These are phyloP conservation scores for Pseudogymnoascus pannorum DNA, from an alignment of 2,329 filamentous ascomycete genomes.

Conservation along the genomic window DNA sequence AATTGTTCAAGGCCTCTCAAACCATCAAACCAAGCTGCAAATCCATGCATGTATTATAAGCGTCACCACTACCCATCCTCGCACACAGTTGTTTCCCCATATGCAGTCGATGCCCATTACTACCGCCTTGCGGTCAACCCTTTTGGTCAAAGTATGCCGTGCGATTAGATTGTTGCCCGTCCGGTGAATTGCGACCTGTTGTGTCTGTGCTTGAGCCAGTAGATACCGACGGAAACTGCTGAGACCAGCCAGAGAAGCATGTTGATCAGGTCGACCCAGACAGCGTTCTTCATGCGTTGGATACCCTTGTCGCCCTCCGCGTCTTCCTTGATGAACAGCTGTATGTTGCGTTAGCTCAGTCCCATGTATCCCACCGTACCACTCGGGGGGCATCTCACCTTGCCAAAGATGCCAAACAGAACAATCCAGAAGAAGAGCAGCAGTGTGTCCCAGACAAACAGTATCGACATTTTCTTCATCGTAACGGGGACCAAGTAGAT, in stretches of 20 bases:
- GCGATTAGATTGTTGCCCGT: slow-evolving; percentile 43
- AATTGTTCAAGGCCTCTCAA: not conserved
- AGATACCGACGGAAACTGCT: slow-evolving; percentile 44
- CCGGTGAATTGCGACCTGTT: slow-evolving; percentile 50
- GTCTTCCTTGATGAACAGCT: slow-evolving; percentile 66
- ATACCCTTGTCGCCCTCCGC: slow-evolving; percentile 56
- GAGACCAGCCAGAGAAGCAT: slow-evolving; percentile 69
- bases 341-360: slow-evolving; percentile 2
- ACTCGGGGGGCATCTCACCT: slow-evolving; percentile 31
- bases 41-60: not conserved
- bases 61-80: not conserved
- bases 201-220: slow-evolving; percentile 53
- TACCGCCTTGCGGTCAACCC: not conserved
- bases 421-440: slow-evolving; percentile 73
- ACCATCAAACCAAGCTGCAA: not conserved
- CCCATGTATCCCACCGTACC: not conserved
- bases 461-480: slow-evolving; percentile 38
- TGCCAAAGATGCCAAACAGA: slow-evolving; percentile 77
- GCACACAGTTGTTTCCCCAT: not conserved
- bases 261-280: slow-evolving; percentile 73
- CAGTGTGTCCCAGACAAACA: slow-evolving; percentile 63
- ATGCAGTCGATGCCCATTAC: not conserved
- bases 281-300: slow-evolving; percentile 74
- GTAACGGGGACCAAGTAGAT: slow-evolving; percentile 60
- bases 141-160: not conserved